These are phyloP conservation scores for sweet orange (Citrus sinensis) DNA, from an alignment of 345 rosid species.

Conservation along the genomic window DNA sequence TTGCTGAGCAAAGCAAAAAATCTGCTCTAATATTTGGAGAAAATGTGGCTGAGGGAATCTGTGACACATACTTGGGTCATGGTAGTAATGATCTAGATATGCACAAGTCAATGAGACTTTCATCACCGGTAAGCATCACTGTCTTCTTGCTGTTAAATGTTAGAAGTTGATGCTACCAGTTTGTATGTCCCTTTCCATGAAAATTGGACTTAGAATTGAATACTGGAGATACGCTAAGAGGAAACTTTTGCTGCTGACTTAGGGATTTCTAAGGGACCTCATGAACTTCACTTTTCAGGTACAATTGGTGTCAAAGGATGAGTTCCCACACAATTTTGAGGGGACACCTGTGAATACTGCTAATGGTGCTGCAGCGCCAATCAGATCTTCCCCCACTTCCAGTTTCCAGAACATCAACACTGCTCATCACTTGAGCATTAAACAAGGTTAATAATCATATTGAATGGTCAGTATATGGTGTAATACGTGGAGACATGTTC, in stretches of 20 bases:
- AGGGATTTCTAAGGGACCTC: background rate
- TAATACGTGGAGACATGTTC: constrained; percentile 8
- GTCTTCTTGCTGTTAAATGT: constrained; percentile 9
- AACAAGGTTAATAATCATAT: constrained; percentile 44
- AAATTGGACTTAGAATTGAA: constrained; percentile 5
- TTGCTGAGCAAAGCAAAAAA: constrained; percentile 74
- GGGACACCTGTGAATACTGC: constrained; percentile 22
- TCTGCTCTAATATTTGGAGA: constrained; percentile 32
- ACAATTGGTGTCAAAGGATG: constrained; percentile 28
- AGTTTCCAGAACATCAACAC: constrained; percentile 19
- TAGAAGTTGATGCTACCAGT: background rate
- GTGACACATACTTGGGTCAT: constrained; percentile 29
- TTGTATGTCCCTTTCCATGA: background rate
- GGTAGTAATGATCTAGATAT: constrained; percentile 27
- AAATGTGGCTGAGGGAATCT: constrained; percentile 30
- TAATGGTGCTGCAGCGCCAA: constrained; percentile 25
- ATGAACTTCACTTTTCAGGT: constrained; percentile 36
- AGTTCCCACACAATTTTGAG: constrained; percentile 31
- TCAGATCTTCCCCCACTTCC: constrained; percentile 23
- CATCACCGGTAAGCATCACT: constrained; percentile 30
- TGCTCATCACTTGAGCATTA: constrained; percentile 28
- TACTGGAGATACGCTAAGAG: background rate
- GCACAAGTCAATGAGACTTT: constrained; percentile 14
- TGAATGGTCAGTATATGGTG: constrained; percentile 6
- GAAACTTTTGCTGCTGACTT: background rate